Evolutionary conservation across 129 eudicot species (phyloP).

Genomic region (Chrysanthemum lavandulifolium): DNA sequence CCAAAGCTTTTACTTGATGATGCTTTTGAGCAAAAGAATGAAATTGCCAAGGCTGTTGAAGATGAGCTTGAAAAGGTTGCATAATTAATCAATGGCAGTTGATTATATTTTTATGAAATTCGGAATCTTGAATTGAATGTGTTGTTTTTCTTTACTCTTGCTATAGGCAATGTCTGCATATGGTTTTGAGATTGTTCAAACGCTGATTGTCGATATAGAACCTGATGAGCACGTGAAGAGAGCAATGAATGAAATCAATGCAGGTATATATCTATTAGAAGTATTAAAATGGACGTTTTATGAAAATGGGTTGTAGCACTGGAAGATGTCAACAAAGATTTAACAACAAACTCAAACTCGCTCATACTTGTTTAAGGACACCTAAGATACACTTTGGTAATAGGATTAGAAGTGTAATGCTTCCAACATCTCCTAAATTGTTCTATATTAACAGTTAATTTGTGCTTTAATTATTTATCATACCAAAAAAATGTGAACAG

Average conservation of each 20-base stretch:
- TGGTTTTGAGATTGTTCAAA: constrained; percentile 67
- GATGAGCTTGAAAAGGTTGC: constrained; percentile 67
- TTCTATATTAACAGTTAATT: too few relatives aligned
- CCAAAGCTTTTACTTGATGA: constrained; percentile 59
- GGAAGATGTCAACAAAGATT: too few relatives aligned
- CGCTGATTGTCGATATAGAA: constrained; percentile 65
- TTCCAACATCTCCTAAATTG: too few relatives aligned
- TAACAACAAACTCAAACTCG: too few relatives aligned
- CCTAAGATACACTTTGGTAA: too few relatives aligned
- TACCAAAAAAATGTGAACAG: too few relatives aligned
- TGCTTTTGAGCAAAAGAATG: constrained; percentile 65
- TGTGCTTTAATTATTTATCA: too few relatives aligned
- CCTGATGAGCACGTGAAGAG: constrained; percentile 65
- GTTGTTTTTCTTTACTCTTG: neutral
- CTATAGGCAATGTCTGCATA: constrained; percentile 68
- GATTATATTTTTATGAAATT: neutral
- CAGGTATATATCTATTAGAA: constrained; percentile 35
- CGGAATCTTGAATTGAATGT: constrained; percentile 2
- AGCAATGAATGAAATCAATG: constrained; percentile 81
- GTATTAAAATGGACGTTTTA: neutral
- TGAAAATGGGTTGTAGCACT: too few relatives aligned
- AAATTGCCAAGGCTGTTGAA: constrained; percentile 70
- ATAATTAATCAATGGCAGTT: neutral
- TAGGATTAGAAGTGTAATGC: too few relatives aligned
- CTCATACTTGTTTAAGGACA: too few relatives aligned